A percentile compares a stretch with the other conserved stretches of the same genome.
phyloP scores from a whole-genome alignment of 176 grass and related monocot species.

The Rhynchospora tenuis region DNA sequence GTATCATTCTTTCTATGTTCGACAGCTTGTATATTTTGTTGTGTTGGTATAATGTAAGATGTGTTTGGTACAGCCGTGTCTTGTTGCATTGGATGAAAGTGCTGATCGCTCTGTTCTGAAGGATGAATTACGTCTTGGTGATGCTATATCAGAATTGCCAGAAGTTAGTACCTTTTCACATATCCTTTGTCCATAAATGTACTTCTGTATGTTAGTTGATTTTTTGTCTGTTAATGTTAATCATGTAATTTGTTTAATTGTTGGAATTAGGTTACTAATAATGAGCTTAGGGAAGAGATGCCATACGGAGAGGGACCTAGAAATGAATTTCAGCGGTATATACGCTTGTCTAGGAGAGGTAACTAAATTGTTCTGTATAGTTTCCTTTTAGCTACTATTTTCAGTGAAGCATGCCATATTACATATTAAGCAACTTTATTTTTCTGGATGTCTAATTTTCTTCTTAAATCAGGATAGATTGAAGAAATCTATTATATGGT shows the following conservation, averaged over 20 bases:
- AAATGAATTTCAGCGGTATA: slow-evolving; percentile 69
- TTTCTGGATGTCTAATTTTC: too few relatives aligned
- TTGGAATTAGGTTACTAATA: slow-evolving; percentile 53
- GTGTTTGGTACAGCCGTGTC: slow-evolving; percentile 45
- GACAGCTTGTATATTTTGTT: neutral
- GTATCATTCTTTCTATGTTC: neutral
- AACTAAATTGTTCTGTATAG: neutral
- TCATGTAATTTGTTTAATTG: neutral
- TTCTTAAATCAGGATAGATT: neutral
- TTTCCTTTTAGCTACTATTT: neutral
- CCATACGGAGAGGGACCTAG: slow-evolving; percentile 23
- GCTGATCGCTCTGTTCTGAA: slow-evolving; percentile 34
- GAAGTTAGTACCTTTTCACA: slow-evolving; percentile 21
- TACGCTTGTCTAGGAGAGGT: slow-evolving; percentile 56
- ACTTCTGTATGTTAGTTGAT: neutral
- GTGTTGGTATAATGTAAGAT: neutral
- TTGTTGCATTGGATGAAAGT: slow-evolving; percentile 81
- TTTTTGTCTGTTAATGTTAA: neutral
- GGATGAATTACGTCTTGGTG: slow-evolving; percentile 46
- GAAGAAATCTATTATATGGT: neutral
- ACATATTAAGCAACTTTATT: neutral
- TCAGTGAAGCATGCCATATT: neutral
- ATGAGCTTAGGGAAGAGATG: slow-evolving; percentile 51
- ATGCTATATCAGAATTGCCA: slow-evolving; percentile 85
- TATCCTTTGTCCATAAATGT: neutral